phyloP scores from a whole-genome alignment of 495 filamentous ascomycete genomes.

The Penicillium flavigenum region DNA sequence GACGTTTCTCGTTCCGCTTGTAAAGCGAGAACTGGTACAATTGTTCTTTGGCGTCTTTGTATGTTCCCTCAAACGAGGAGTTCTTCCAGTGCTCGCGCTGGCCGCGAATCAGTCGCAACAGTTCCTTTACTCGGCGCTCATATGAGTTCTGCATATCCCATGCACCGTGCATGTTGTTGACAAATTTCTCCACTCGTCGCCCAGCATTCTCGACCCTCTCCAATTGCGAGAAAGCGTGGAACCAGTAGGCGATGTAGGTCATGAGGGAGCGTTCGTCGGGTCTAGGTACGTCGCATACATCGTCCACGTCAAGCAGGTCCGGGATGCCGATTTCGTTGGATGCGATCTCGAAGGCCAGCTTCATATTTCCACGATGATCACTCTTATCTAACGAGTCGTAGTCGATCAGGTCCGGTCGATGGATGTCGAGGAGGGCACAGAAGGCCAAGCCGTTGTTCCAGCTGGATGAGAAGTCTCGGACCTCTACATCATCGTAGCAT shows the following conservation, averaged over 20 bases:
- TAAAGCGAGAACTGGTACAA: conserved; percentile 76
- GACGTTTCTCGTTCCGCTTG: conserved; percentile 82
- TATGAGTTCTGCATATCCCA: conserved; percentile 99
- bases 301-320: conserved; percentile 91
- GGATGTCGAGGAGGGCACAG: conserved; percentile 93
- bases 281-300: conserved; percentile 94
- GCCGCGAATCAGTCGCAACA: conserved; percentile 69
- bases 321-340: conserved; percentile 96
- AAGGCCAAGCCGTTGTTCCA: conserved; percentile 98
- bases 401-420: conserved; percentile 95
- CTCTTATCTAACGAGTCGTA: conserved; percentile 91
- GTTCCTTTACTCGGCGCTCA: conserved; percentile 79
- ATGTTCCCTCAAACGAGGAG: conserved; percentile 84
- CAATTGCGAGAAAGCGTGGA: conserved; percentile 98
- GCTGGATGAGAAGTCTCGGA: conserved; percentile 88
- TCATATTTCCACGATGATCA: conserved; percentile 96
- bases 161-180: conserved; percentile 97
- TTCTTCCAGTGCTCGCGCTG: conserved; percentile 74
- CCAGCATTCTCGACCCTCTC: conserved; percentile 97
- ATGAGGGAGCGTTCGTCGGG: conserved; percentile 95
- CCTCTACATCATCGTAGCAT: conserved; percentile 94
- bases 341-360: conserved; percentile 93
- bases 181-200: conserved; percentile 94
- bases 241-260: conserved; percentile 99
- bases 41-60: conserved; percentile 89